These are phyloP conservation scores for Xylaria intraflava DNA, from an alignment of 495 filamentous ascomycete species.

Conservation along the genomic window DNA sequence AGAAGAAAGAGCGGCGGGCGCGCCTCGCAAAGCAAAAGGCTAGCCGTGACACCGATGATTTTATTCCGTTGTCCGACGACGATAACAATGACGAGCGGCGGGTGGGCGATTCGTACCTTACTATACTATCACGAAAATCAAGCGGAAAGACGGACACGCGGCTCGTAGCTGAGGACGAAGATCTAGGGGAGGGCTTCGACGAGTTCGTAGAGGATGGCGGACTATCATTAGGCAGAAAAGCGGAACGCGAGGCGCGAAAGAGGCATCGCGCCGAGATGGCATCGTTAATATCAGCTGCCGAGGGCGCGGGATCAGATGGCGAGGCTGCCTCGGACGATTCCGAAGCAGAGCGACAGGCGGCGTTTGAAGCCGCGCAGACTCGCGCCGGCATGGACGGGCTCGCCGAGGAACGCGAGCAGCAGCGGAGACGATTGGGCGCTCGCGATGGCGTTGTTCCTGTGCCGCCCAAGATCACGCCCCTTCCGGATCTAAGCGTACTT, in stretches of 20 bases:
- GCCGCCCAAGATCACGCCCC: constrained; percentile 47
- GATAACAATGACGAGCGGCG: constrained; percentile 43
- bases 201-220: constrained; percentile 83
- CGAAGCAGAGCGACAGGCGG: constrained; percentile 70
- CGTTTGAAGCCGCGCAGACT: constrained; percentile 86
- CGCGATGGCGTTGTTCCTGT: constrained; percentile 12
- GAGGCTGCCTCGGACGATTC: constrained; percentile 59
- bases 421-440: constrained; percentile 26
- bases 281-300: constrained; percentile 76
- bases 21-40: constrained; percentile 61
- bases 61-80: constrained; percentile 65
- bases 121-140: constrained; percentile 37
- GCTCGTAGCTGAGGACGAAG: constrained; percentile 82
- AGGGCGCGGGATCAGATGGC: constrained; percentile 48
- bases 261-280: constrained; percentile 70
- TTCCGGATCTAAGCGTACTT: constrained; percentile 49
- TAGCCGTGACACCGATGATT: constrained; percentile 49
- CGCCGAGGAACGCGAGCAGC: constrained; percentile 29
- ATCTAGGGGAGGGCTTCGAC: constrained; percentile 91
- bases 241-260: constrained; percentile 65
- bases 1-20: constrained; percentile 84
- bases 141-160: constrained; percentile 46
- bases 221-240: constrained; percentile 69
- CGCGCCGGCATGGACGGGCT: constrained; percentile 70
- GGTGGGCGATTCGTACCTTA: constrained; percentile 34